Evolutionary conservation across 257 asterid genomes (phyloP).

Genomic region (Rauvolfia tetraphylla): DNA sequence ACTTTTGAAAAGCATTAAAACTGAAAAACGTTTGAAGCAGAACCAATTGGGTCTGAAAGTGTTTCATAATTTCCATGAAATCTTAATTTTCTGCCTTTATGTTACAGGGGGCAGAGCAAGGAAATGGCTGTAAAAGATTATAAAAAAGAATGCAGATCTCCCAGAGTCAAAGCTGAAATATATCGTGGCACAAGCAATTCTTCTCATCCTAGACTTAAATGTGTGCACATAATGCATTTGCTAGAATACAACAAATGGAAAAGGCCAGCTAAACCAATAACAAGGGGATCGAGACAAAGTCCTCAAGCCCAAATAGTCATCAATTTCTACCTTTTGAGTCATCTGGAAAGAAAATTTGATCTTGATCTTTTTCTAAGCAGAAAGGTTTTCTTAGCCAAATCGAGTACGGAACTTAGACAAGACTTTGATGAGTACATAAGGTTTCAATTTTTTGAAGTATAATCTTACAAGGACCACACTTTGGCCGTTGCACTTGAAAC

Average conservation of each 20-base stretch:
- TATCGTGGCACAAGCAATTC: neutral
- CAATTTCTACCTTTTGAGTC: neutral
- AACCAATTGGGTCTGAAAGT: neutral
- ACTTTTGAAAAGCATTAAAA: neutral
- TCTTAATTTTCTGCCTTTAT: neutral
- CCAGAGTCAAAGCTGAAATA: neutral
- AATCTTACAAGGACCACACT: too few relatives aligned
- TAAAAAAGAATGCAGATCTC: neutral
- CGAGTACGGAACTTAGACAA: too few relatives aligned
- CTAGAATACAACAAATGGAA: neutral
- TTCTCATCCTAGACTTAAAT: constrained; percentile 1
- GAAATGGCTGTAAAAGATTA: neutral
- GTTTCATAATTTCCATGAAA: neutral
- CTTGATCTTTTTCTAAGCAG: neutral
- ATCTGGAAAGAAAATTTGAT: neutral
- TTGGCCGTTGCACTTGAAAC: too few relatives aligned
- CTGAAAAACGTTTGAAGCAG: neutral
- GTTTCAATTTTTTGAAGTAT: too few relatives aligned
- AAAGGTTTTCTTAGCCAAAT: neutral
- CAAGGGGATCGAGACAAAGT: neutral
- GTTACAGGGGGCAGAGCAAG: neutral
- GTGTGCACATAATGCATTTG: neutral
- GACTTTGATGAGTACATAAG: too few relatives aligned
- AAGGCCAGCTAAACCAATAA: neutral
- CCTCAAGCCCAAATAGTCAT: neutral